phyloP scores from a whole-genome alignment of 108 stramenopile genomes.

The Discostella stelligeroides region DNA sequence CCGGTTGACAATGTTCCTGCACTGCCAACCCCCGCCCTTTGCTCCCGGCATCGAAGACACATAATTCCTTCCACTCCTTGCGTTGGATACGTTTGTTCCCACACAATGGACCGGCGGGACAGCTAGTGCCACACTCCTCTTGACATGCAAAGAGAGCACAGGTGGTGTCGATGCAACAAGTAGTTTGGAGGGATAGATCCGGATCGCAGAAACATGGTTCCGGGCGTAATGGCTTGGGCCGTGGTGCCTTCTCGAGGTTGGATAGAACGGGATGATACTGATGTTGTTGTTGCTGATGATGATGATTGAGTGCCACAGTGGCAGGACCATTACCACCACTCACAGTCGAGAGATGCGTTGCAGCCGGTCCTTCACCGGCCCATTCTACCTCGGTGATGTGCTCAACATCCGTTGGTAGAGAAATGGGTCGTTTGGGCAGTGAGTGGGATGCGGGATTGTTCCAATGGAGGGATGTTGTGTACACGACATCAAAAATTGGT shows the following conservation, averaged over 20 bases:
- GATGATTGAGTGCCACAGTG: not conserved
- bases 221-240: slow-evolving; percentile 34
- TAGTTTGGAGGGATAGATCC: slow-evolving; percentile 16
- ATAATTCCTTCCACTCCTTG: slow-evolving; percentile 62
- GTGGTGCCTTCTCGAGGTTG: slow-evolving; percentile 39
- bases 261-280: not conserved
- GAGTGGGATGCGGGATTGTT: slow-evolving; percentile 23
- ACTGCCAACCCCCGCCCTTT: slow-evolving; percentile 79
- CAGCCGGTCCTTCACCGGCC: slow-evolving; percentile 29
- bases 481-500: slow-evolving; percentile 8
- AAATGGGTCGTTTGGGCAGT: slow-evolving; percentile 27
- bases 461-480: slow-evolving; percentile 49
- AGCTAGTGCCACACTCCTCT: slow-evolving; percentile 80
- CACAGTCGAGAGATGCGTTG: not conserved
- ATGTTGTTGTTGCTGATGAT: not conserved
- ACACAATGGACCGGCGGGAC: slow-evolving; percentile 68
- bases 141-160: slow-evolving; percentile 79
- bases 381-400: slow-evolving; percentile 60
- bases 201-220: slow-evolving; percentile 62
- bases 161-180: slow-evolving; percentile 47
- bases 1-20: slow-evolving; percentile 51
- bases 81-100: slow-evolving; percentile 74
- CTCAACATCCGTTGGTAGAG: slow-evolving; percentile 46
- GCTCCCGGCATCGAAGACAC: slow-evolving; percentile 73
- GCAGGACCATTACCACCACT: not conserved